phyloP scores from a whole-genome alignment of 345 rosid species.

The Eucalyptus polyanthemos region DNA sequence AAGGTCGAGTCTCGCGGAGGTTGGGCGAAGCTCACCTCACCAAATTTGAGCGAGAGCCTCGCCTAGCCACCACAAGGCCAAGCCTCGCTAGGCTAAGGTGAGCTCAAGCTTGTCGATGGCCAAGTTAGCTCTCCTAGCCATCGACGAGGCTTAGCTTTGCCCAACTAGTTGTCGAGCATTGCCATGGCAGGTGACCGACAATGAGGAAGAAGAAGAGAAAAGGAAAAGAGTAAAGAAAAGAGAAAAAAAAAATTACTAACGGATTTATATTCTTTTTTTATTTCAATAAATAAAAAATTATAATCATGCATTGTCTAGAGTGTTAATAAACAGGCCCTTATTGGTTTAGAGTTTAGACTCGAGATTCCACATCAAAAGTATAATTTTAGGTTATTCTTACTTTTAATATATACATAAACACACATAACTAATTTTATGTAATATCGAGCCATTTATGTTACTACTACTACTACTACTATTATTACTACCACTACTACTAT shows the following conservation, averaged over 20 bases:
- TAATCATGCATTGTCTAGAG: fast-evolving
- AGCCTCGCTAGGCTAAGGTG: no score
- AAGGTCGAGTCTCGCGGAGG: fast-evolving
- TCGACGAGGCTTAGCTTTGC: fast-evolving
- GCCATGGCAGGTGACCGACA: no score
- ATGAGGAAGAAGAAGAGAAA: no score
- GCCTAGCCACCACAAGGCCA: fast-evolving
- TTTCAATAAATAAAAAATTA: fast-evolving
- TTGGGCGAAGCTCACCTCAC: fast-evolving
- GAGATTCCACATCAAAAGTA: background rate
- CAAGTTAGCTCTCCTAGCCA: no score
- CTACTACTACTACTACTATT: background rate
- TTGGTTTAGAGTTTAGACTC: background rate
- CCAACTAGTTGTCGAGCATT: fast-evolving
- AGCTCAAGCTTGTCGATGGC: no score
- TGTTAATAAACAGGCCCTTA: no score
- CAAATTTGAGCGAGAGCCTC: fast-evolving
- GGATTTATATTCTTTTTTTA: no score
- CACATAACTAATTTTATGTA: background rate
- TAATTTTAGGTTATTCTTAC: background rate
- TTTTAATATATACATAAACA: background rate
- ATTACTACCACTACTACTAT: background rate
- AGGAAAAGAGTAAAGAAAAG: no score
- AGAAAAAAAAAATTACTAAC: no score
- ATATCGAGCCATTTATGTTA: background rate